phyloP scores from a whole-genome alignment of 441 rosid genomes.

The Erodium texanum region DNA sequence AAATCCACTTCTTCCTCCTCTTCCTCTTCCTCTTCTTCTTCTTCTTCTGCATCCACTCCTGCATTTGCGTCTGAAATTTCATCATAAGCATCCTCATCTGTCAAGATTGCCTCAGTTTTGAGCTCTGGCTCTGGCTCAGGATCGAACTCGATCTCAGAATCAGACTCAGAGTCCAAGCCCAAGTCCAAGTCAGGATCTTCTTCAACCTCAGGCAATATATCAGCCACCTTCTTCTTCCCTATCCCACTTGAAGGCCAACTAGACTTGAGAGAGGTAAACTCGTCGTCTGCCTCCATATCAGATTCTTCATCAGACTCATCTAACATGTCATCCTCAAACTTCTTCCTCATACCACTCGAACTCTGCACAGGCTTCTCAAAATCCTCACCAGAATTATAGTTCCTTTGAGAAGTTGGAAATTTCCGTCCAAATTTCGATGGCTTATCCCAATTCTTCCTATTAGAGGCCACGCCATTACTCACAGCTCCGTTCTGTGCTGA shows the following conservation, averaged over 20 bases:
- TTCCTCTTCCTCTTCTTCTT: too few relatives aligned
- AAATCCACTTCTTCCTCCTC: neutral
- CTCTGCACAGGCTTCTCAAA: slow-evolving; percentile 23
- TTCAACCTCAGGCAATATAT: slow-evolving; percentile 28
- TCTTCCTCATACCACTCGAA: neutral
- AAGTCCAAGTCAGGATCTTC: slow-evolving; percentile 20
- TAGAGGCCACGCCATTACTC: slow-evolving; percentile 15
- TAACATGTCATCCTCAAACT: neutral
- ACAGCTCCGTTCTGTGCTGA: slow-evolving; percentile 23
- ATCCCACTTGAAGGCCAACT: slow-evolving; percentile 27
- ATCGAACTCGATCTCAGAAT: slow-evolving; percentile 15
- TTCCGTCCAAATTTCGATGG: slow-evolving; percentile 49
- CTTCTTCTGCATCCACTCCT: slow-evolving; percentile 18
- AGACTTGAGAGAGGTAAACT: slow-evolving; percentile 26
- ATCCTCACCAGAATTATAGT: slow-evolving; percentile 7
- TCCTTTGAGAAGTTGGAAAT: slow-evolving; percentile 51
- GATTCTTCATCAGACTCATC: neutral
- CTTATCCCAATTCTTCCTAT: too few relatives aligned
- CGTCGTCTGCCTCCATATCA: neutral
- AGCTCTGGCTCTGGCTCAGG: slow-evolving; percentile 20
- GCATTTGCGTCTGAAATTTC: slow-evolving; percentile 32
- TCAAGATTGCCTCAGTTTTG: slow-evolving; percentile 22
- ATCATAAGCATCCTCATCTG: slow-evolving; percentile 21
- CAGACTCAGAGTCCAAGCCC: neutral
- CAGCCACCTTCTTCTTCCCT: slow-evolving; percentile 22